phyloP scores from a whole-genome alignment of 23 red algal genomes.

The Gracilaria domingensis region DNA sequence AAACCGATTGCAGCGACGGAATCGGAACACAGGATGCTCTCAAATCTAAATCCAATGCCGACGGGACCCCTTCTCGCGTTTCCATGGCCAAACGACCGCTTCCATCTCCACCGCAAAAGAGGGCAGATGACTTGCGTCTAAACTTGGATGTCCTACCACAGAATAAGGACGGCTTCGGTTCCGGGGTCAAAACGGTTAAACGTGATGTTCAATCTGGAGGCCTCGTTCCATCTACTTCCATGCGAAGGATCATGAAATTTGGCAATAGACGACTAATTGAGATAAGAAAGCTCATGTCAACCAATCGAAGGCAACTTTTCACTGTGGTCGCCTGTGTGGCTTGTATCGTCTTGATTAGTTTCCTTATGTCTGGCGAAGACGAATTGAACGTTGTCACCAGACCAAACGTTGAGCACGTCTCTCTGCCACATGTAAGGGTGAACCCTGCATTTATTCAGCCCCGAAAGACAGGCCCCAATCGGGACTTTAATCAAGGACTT shows the following conservation, averaged over 20 bases:
- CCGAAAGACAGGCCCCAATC: not conserved
- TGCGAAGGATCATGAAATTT: constrained; percentile 39
- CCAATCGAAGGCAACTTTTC: constrained; percentile 17
- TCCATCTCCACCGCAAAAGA: not conserved
- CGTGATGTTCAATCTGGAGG: not conserved
- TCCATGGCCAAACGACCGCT: constrained; percentile 8
- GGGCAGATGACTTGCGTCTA: not conserved
- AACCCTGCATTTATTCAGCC: constrained; percentile 56
- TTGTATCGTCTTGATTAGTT: constrained; percentile 44
- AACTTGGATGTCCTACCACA: constrained; percentile 5
- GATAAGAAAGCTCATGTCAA: constrained; percentile 16
- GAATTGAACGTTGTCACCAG: not conserved
- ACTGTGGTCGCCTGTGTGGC: constrained; percentile 13
- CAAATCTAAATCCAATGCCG: not conserved
- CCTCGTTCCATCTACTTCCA: not conserved
- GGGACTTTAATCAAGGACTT: too few relatives aligned
- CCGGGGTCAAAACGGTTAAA: not conserved
- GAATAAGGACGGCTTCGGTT: not conserved
- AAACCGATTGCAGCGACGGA: constrained; percentile 32
- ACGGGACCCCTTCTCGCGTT: constrained; percentile 26
- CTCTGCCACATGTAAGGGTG: constrained; percentile 61
- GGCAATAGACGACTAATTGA: constrained; percentile 47
- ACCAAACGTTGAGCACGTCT: constrained; percentile 4
- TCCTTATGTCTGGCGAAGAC: constrained; percentile 63
- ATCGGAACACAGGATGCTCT: not conserved